phyloP scores from a whole-genome alignment of 2,329 filamentous ascomycete species.

The Diatrype stigma region DNA sequence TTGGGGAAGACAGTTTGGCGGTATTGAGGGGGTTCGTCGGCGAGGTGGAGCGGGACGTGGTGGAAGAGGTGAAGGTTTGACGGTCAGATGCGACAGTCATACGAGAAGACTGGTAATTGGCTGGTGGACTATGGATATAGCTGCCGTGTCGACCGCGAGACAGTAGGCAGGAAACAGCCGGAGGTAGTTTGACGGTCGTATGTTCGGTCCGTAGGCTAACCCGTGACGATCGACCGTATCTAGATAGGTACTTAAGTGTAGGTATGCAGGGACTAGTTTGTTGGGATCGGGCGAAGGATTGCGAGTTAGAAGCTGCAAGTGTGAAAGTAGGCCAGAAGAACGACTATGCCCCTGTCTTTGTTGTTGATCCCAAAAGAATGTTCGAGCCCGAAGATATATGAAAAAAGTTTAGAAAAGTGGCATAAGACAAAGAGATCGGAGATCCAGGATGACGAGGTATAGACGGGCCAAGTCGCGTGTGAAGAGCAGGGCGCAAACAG shows the following conservation, averaged over 20 bases:
- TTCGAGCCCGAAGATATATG: background rate
- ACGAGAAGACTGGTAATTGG: conserved; percentile 7
- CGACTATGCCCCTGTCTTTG: background rate
- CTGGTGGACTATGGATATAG: conserved; percentile 2
- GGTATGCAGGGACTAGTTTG: background rate
- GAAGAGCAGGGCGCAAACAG: too few relatives aligned
- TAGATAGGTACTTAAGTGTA: background rate
- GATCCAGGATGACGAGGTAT: background rate
- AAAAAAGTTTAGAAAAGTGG: background rate
- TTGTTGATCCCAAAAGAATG: background rate
- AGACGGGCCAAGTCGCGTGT: background rate
- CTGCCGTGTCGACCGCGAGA: background rate
- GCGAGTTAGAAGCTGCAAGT: too few relatives aligned
- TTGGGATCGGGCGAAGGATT: background rate
- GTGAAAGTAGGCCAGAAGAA: background rate
- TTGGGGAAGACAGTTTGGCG: conserved; percentile 92
- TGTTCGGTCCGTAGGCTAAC: background rate
- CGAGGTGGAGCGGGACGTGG: conserved; percentile 8
- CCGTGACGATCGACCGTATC: background rate
- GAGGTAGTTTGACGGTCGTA: background rate
- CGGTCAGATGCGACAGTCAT: conserved; percentile 16
- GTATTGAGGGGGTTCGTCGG: conserved; percentile 52
- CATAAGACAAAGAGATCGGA: background rate
- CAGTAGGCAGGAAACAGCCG: background rate
- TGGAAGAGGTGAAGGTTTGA: conserved; percentile 15